Percentiles rank a stretch among this genome's conserved stretches.
phyloP scores from a whole-genome alignment of 768 basidiomycete species.

The Mycena galopus region DNA sequence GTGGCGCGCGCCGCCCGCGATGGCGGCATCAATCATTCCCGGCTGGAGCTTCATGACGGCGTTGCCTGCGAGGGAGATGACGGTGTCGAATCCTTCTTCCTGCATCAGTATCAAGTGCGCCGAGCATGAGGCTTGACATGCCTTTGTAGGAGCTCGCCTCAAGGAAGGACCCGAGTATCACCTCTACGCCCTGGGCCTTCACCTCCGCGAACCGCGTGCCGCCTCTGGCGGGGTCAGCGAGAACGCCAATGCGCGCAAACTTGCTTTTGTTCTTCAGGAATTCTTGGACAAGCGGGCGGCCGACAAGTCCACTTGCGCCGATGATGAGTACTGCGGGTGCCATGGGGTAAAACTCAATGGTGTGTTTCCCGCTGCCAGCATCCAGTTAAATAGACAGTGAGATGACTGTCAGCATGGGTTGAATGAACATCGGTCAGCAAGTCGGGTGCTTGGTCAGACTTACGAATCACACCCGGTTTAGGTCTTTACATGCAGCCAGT shows the following conservation, averaged over 20 bases:
- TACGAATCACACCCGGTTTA: too few relatives aligned
- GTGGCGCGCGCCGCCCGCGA: too few relatives aligned
- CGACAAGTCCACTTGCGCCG: conserved; percentile 7
- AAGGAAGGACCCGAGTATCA: conserved; percentile 2
- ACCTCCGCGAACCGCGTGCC: neutral
- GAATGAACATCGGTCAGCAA: too few relatives aligned
- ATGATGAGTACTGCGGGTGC: conserved; percentile 2
- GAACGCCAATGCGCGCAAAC: conserved; percentile 2
- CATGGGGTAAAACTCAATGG: neutral
- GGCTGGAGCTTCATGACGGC: conserved; percentile 12
- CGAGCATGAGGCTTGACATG: neutral
- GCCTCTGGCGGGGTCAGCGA: conserved; percentile 11
- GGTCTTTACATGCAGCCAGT: too few relatives aligned
- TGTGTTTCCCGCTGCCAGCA: too few relatives aligned
- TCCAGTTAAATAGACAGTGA: too few relatives aligned
- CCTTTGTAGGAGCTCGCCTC: conserved; percentile 11
- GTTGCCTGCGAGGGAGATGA: conserved; percentile 1
- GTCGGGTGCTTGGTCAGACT: too few relatives aligned
- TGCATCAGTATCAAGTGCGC: too few relatives aligned
- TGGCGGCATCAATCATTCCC: conserved; percentile 14
- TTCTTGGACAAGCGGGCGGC: too few relatives aligned
- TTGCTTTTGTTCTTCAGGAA: neutral
- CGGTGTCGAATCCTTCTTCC: neutral
- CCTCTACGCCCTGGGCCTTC: neutral
- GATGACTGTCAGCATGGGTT: too few relatives aligned